Evolutionary conservation across 176 grass and related monocot genomes (phyloP), one percentile per base, ranked within the genome.

Genomic region (Thalia dealbata): DNA sequence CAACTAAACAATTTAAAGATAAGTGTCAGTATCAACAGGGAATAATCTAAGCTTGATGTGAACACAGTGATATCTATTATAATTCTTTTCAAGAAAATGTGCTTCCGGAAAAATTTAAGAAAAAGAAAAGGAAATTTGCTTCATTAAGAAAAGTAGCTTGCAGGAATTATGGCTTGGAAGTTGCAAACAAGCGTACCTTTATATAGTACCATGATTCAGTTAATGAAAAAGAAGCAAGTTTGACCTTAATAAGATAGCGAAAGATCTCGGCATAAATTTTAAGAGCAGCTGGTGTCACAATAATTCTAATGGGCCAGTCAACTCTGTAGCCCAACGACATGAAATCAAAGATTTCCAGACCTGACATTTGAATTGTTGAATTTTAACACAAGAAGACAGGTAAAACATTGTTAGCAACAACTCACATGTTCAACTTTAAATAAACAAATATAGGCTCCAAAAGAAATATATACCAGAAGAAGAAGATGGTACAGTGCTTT

Each of bases 261-360:
- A 97, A 97, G 79, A 97, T 92, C 69, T 90, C 87, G 82, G 89
- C 85, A 92, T 97, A 97, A 79, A 78, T 90, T 78, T 90, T 81
- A 78, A 97, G 84, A 72, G 89, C 82, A 75, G 73, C 89, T 29
- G 82, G 78, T 73, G 84, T 97, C 73, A 97, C 81, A 82, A 97
- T 78, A 45, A 97, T 97, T 84, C 73, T 88, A 69, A 92, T 78
- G 65, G 93, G 93, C 93, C 93, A 97, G 51, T 92, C 89, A 80
- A 92, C 93, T 88, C 78, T 86, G 83, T 90, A 97, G 71, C 93
- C 93, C 75, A 97, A 77, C 67, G 92, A 82, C 75, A 97, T 76
- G 54, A 73, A 88, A 80, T 92, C 85, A 80, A 97, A 86, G 22
- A 84, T 63, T 76, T 86, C 68, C 30, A 91, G 64, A 86, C 87